Conservation (phyloP, 2,329 filamentous ascomycete genomes). For the Fusarium udum region DNA sequence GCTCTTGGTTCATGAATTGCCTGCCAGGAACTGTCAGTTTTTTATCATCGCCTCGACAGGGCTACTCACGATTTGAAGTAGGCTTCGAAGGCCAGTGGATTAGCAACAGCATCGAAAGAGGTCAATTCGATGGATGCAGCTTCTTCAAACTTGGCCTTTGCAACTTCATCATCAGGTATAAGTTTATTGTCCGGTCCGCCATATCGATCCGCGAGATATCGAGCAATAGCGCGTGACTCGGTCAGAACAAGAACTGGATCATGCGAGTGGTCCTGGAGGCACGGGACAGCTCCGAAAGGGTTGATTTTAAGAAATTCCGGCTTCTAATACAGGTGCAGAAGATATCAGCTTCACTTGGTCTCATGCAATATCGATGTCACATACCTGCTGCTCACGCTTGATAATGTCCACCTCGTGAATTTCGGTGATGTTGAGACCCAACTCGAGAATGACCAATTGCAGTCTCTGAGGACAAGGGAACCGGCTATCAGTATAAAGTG, state of each 20-base stretch:
- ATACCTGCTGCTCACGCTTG: not conserved
- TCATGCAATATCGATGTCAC: too few species aligned
- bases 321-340: not conserved
- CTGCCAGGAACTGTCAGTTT: not conserved
- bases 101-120: not conserved
- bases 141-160: not conserved
- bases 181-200: not conserved
- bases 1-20: not conserved
- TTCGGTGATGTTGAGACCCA: not conserved
- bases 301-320: not conserved
- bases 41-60: not conserved
- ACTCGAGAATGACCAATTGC: not conserved
- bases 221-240: not conserved
- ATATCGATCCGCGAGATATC: not conserved
- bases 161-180: not conserved
- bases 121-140: not conserved
- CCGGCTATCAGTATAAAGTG: not conserved
- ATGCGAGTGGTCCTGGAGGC: not conserved
- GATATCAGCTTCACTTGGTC: not conserved
- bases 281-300: not conserved
- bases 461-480: not conserved
- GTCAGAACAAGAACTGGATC: not conserved
- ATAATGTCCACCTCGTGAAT: not conserved
- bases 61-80: not conserved
- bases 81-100: not conserved